Conservation (phyloP, 2,329 filamentous ascomycete species). For the Penicillium sumatraense region DNA sequence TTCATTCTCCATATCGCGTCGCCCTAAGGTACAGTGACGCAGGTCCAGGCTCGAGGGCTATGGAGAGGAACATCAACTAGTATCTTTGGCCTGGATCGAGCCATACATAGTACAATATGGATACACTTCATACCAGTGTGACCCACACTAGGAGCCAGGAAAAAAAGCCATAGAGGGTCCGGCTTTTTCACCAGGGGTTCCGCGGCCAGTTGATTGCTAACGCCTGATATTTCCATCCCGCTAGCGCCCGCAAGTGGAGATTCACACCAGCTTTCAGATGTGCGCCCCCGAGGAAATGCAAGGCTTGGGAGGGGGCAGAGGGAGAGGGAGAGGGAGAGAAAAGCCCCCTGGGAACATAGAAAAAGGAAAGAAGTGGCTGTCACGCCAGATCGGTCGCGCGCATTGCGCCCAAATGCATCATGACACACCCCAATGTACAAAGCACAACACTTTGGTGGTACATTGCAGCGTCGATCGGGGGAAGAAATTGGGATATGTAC, state of each 20-base stretch:
- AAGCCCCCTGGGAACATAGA: not conserved
- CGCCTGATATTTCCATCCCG: slow-evolving; percentile 19
- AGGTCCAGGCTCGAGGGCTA: not conserved
- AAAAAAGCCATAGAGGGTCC: slow-evolving; percentile 6
- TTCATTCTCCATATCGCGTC: slow-evolving; percentile 10
- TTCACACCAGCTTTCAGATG: slow-evolving; percentile 12
- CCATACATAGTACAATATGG: slow-evolving; percentile 19
- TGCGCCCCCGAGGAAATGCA: slow-evolving; percentile 7
- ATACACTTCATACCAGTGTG: slow-evolving; percentile 9
- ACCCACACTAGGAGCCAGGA: slow-evolving; percentile 8
- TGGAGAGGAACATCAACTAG: not conserved
- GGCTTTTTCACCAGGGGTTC: slow-evolving; percentile 19
- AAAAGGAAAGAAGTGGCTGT: not conserved
- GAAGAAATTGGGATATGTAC: not conserved
- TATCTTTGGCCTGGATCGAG: slow-evolving; percentile 16
- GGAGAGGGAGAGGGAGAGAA: not conserved
- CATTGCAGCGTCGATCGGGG: slow-evolving; percentile 4
- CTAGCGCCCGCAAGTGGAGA: slow-evolving; percentile 18
- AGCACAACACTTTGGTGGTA: slow-evolving; percentile 9
- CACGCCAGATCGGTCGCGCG: not conserved
- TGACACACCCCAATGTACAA: slow-evolving; percentile 3
- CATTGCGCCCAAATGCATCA: slow-evolving; percentile 5
- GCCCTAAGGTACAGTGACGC: slow-evolving; percentile 10
- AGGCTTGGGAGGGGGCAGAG: too few relatives aligned
- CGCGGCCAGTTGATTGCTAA: slow-evolving; percentile 22